Conservation (phyloP, 202 grass and related monocot species). For the Setaria viridis region DNA sequence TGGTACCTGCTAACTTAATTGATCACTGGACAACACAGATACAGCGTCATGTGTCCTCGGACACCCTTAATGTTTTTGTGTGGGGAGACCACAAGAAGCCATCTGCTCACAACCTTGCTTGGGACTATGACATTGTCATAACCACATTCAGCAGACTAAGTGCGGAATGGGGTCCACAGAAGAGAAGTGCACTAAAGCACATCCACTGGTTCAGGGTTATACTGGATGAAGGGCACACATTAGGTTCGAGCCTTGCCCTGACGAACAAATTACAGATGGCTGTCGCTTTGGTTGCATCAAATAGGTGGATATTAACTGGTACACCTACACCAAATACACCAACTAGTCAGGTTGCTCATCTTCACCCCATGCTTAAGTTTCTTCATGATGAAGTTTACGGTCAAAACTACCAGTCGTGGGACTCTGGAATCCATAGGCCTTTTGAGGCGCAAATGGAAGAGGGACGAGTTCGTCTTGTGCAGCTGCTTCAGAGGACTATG, state of each 20-base stretch:
- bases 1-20: constrained; percentile 94
- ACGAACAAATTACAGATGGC: constrained; percentile 99
- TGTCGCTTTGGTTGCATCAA: constrained; percentile 88
- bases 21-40: constrained; percentile 98
- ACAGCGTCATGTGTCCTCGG: constrained; percentile 72
- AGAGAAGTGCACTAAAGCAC: constrained; percentile 87
- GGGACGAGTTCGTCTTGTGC: constrained; percentile 65
- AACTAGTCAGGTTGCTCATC: constrained; percentile 91
- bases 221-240: constrained; percentile 96
- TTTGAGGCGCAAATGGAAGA: constrained; percentile 93
- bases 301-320: constrained; percentile 97
- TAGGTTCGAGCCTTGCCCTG: constrained; percentile 86
- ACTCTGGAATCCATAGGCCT: constrained; percentile 75
- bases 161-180: constrained; percentile 83
- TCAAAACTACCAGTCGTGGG: constrained; percentile 85
- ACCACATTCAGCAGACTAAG: constrained; percentile 96
- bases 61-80: constrained; percentile 69
- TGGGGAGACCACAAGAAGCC: constrained; percentile 82
- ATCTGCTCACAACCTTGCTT: constrained; percentile 83
- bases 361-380: constrained; percentile 97
- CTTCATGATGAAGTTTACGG: constrained; percentile 94
- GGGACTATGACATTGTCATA: constrained; percentile 96
- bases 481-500: constrained; percentile 86
- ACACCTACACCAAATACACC: constrained; percentile 96
- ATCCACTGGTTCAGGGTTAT: constrained; percentile 96